Evolutionary conservation across 441 rosid species (phyloP).

Genomic region (Syzygium syzygioides): DNA sequence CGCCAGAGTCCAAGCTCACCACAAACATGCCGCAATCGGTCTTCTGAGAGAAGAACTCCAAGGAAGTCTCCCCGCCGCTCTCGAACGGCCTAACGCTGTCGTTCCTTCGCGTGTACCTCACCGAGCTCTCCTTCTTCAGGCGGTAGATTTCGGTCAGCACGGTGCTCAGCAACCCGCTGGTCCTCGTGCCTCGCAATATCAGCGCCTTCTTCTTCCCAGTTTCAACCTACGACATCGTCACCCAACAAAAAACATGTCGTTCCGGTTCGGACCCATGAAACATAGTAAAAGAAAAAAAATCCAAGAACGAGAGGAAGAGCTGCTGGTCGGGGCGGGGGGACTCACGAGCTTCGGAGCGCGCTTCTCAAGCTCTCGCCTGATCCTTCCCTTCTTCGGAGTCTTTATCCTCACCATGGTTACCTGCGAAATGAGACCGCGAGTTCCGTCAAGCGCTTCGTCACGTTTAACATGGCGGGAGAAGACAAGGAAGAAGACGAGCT

Average conservation of each 20-base stretch:
- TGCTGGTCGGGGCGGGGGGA: not conserved
- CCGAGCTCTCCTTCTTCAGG: conserved; percentile 65
- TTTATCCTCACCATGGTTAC: conserved; percentile 45
- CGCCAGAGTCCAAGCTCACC: conserved; percentile 28
- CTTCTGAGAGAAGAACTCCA: conserved; percentile 87
- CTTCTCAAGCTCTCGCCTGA: conserved; percentile 57
- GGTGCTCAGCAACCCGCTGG: conserved; percentile 57
- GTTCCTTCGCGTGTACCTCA: conserved; percentile 81
- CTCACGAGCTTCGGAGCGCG: conserved; percentile 77
- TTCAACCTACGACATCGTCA: conserved; percentile 47
- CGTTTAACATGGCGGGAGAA: no score
- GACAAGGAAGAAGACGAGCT: no score
- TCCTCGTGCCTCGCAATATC: conserved; percentile 82
- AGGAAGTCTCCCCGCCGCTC: conserved; percentile 81
- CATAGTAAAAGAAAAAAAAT: not conserved
- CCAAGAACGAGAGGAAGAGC: not conserved
- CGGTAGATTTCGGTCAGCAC: conserved; percentile 62
- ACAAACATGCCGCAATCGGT: conserved; percentile 91
- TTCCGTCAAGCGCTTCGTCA: no score
- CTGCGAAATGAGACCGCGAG: no score
- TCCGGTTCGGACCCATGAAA: not conserved
- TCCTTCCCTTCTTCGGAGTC: conserved; percentile 47
- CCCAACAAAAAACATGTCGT: not conserved
- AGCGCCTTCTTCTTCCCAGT: conserved; percentile 92
- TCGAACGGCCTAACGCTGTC: conserved; percentile 91